Evolutionary conservation across 2,329 filamentous ascomycete species (phyloP), one percentile per base, ranked within the genome.

Genomic region (Alternaria postmessia): DNA sequence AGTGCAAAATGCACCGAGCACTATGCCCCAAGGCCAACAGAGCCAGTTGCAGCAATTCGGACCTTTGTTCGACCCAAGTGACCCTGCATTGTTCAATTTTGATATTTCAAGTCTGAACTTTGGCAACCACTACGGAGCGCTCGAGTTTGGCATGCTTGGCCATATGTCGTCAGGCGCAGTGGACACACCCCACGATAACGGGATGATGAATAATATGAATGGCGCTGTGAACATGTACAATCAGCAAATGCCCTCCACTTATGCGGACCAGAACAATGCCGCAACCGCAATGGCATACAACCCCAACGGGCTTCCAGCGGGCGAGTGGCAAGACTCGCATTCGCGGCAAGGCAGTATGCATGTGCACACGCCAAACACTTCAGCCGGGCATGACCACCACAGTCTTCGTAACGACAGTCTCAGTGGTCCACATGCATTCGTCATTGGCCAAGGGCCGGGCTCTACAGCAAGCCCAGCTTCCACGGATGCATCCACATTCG

Each of bases 61-160:
- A 5, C 78, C 85, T 0, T 84, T 96, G 30, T 97, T 97, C 73
- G 94, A 97, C 69, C 92, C 93, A 0, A 95, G 92, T 74, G 95
- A 98, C 75, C 93, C 94, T 4, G 91, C 93, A 0, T 81, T 97
- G 56, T 97, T 96, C 85, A 97, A 97, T 76, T 97, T 98, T 78
- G 94, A 98, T 76, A 87, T 97, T 11, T 93, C 96, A 56, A 93
- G 93, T 60, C 86, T 97, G 76, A 95, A 95, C 76, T 99, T 98
- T 78, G 94, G 93, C 57, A 98, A 95, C 75, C 93, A 96, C 66
- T 99, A 98, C 75, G 94, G 94, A 61, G 94, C 94, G 18, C 85
- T 97, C 78, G 95, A 98, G 78, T 97, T 98, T 77, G 91, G 93
- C 54, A 97, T 98, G 87, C 87, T 99, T 0, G 93, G 93, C 28